phyloP scores from a whole-genome alignment of 345 rosid genomes.

The Sonneratia caseolaris region DNA sequence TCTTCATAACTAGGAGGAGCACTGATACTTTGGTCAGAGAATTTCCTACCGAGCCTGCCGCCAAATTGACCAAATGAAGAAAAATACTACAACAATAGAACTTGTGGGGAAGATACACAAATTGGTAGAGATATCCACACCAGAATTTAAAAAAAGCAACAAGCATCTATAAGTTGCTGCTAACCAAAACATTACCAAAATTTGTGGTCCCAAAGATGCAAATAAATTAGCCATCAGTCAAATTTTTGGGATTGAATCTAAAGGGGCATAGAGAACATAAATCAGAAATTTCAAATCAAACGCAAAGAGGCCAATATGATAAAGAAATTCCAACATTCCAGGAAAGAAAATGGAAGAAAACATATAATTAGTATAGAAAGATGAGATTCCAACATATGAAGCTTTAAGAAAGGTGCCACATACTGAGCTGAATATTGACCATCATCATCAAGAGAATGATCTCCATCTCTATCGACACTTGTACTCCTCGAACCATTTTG shows the following conservation, averaged over 20 bases:
- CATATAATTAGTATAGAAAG: neutral
- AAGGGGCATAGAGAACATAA: neutral
- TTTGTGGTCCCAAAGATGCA: neutral
- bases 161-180: neutral
- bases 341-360: neutral
- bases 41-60: conserved; percentile 61
- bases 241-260: neutral
- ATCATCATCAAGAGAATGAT: conserved; percentile 51
- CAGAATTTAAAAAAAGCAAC: neutral
- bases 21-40: conserved; percentile 74
- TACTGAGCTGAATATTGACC: conserved; percentile 63
- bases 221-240: neutral
- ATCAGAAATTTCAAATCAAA: neutral
- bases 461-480: conserved; percentile 52
- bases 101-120: neutral
- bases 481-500: conserved; percentile 53
- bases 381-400: neutral
- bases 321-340: neutral
- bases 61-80: conserved; percentile 1
- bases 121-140: neutral
- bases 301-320: neutral
- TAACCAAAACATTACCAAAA: neutral
- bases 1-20: conserved; percentile 95
- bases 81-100: neutral
- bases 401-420: conserved; percentile 3